Conservation (phyloP, 1,284 basidiomycete species). For the Microbotryum scabiosae region DNA sequence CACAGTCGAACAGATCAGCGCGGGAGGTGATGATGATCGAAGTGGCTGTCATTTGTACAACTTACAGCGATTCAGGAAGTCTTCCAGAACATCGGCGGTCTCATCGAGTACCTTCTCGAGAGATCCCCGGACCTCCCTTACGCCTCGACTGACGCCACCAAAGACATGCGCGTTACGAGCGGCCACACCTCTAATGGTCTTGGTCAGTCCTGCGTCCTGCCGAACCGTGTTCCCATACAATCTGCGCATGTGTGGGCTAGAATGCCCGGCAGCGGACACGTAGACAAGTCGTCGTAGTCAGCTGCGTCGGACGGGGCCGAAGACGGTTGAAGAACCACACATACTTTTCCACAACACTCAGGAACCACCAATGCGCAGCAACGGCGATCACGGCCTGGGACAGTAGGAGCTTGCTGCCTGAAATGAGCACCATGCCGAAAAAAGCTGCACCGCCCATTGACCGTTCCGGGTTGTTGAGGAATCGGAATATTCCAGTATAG, state of each 20-base stretch:
- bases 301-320: neutral
- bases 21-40: no score
- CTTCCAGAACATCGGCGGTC: conserved; percentile 79
- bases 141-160: conserved; percentile 63
- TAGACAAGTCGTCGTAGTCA: neutral
- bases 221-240: conserved; percentile 86
- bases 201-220: conserved; percentile 91
- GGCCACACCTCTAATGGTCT: conserved; percentile 87
- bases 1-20: no score
- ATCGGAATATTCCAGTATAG: conserved; percentile 78
- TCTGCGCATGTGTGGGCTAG: conserved; percentile 90
- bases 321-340: conserved; percentile 35
- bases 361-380: conserved; percentile 46
- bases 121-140: conserved; percentile 81
- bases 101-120: conserved; percentile 92
- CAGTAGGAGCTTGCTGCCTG: conserved; percentile 77
- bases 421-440: conserved; percentile 85
- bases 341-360: conserved; percentile 57
- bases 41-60: conserved; percentile 7
- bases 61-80: conserved; percentile 81
- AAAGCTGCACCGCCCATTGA: conserved; percentile 91
- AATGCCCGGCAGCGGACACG: neutral
- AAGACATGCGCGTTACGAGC: conserved; percentile 59
- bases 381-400: conserved; percentile 75
- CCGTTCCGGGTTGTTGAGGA: conserved; percentile 87